phyloP scores from a whole-genome alignment of 306 rosid genomes.

The Hippophae gyantsensis region DNA sequence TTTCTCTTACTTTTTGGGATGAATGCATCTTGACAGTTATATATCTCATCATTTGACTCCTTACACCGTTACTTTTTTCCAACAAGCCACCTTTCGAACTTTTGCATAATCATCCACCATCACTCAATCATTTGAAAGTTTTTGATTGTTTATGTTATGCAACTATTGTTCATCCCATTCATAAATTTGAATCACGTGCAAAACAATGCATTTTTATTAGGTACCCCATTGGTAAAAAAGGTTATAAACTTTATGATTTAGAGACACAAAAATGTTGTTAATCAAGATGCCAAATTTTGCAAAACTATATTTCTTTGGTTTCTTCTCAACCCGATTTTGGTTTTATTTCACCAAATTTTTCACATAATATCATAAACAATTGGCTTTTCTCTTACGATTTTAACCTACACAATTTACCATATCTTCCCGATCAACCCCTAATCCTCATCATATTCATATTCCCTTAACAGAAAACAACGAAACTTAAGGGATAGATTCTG shows the following conservation, averaged over 20 bases:
- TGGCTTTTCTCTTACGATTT: constrained; percentile 4
- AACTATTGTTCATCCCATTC: too few relatives aligned
- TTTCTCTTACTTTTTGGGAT: too few relatives aligned
- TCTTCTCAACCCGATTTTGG: too few relatives aligned
- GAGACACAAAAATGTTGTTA: constrained; percentile 4
- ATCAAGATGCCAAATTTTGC: constrained; percentile 16
- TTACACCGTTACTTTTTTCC: constrained; percentile 17
- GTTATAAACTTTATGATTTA: constrained; percentile 1
- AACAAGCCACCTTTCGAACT: constrained; percentile 18
- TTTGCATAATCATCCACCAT: constrained; percentile 9
- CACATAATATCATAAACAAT: too few relatives aligned
- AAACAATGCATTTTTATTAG: constrained; percentile 12
- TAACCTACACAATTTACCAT: too few relatives aligned
- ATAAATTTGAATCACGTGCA: constrained; percentile 17
- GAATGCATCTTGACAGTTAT: constrained; percentile 11
- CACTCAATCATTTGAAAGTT: constrained; percentile 21
- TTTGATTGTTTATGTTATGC: constrained; percentile 26
- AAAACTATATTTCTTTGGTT: too few relatives aligned
- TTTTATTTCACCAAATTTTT: too few relatives aligned
- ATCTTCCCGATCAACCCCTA: too few relatives aligned
- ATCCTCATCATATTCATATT: too few relatives aligned
- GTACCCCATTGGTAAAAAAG: constrained; percentile 5
- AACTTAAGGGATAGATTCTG: too few relatives aligned
- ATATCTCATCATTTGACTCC: constrained; percentile 2
- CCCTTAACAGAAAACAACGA: too few relatives aligned